A percentile compares a stretch with the other conserved stretches of the same genome.
These are phyloP conservation scores for Scolecobasidium constrictum DNA, from an alignment of 2,329 filamentous ascomycete species.

Conservation along the genomic window DNA sequence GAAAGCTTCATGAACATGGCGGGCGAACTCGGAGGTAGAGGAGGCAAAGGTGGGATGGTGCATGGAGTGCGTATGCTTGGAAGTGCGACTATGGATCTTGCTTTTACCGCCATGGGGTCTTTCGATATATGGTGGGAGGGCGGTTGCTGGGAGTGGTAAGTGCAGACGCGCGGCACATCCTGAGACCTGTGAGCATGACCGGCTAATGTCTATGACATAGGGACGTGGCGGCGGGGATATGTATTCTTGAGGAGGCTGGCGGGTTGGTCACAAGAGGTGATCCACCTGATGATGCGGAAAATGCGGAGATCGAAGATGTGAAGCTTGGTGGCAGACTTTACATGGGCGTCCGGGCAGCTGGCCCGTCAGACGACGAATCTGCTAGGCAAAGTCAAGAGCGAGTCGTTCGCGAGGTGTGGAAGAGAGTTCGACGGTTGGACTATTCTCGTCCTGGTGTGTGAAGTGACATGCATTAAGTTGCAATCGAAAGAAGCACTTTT, in stretches of 20 bases:
- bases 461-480: too few relatives aligned
- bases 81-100: constrained; percentile 62
- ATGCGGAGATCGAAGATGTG: constrained; percentile 46
- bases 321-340: constrained; percentile 59
- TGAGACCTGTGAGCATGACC: too few relatives aligned
- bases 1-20: constrained; percentile 70
- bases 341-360: constrained; percentile 60
- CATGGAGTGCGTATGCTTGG: constrained; percentile 59
- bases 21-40: constrained; percentile 49
- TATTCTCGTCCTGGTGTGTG: constrained; percentile 54
- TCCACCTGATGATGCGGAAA: constrained; percentile 48
- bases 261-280: constrained; percentile 66
- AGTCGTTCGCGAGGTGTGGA: constrained; percentile 63
- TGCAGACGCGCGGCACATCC: too few relatives aligned
- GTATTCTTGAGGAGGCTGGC: constrained; percentile 61
- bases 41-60: constrained; percentile 65
- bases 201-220: constrained; percentile 19
- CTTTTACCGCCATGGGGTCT: constrained; percentile 63
- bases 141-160: constrained; percentile 68
- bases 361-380: constrained; percentile 48
- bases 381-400: constrained; percentile 58
- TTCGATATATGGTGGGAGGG: constrained; percentile 81
- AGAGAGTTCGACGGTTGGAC: constrained; percentile 53
- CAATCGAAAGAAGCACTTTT: too few relatives aligned
- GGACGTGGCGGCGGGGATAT: constrained; percentile 69